Base-by-base conservation (phyloP, 768 basidiomycete genomes). In the Rickenella mellea region DNA sequence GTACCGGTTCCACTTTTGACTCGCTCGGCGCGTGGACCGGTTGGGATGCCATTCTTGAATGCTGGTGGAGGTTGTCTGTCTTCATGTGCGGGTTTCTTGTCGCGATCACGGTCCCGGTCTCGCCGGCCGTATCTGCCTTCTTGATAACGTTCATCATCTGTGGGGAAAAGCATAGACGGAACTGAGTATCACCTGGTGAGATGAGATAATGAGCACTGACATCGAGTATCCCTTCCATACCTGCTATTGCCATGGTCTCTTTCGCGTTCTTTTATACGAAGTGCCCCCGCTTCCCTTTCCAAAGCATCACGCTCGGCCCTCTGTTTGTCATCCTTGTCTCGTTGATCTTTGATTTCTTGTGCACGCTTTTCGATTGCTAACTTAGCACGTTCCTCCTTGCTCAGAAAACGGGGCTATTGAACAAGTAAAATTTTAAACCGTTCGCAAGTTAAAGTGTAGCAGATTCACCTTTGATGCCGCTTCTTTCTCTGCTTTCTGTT, bases 311-410 rank as follows among this genome's bases (percentile, higher is more conserved):
- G 67, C 45, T 89, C 80, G 30, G 61, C 57, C 48, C 69, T 70
- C 4, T 77, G 45, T 5, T 63, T 64, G 35, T 89, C 83, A 15
- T 83, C 80, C 38, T 68, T 73, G 42, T 75, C 78, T 46, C 71
- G 79, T 54, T 88, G 74, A 32, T 78, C 78, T 39, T 67, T 73
- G 29, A 97, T 83, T 57, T 97, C 93, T 45, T 83, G 74, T 15
- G 80, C 74, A 11, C 94, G 81, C 52, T 88, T 86, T 12, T 82
- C 80, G 46, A 97, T 85, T 3, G 94, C 94, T 27, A 96, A 64
- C 55, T 78, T 78, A 14, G 88, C 89, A 38, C 94, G 78, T 54
- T 96, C 87, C 50, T 92, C 88, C 63, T 88, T 98, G 2, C 87
- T 78, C 11, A 98, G 69, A 67, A 98, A 98, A 62, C 80, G 94